Evolutionary conservation across 1,139 yeast genomes (phyloP), one percentile per base, ranked within the genome.

Genomic region (Nakaseomyces uthaithaninus): DNA sequence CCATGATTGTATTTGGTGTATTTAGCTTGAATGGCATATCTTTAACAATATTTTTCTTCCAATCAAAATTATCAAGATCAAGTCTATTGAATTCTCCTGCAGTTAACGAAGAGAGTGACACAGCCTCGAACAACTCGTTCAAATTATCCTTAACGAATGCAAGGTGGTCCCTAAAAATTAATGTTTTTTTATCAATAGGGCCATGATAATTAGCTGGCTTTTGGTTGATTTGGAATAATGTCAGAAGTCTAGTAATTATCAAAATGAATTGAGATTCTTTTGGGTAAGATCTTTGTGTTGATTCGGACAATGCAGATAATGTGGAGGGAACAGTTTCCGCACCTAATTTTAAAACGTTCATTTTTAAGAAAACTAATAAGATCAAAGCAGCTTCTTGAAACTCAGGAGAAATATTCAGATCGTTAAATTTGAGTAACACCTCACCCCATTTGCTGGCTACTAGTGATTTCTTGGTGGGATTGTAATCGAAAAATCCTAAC

Each of bases 91-190:
- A 61, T 60, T 68, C 85, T 58, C 68, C 76, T 62, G 68, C 76
- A 51, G 68, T 68, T 58, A 71, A 71, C 42, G 70, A 69, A 38
- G 77, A 76, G 58, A 68, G 72, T 48, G 69, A 59, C 45, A 65
- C 72, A 40, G 69, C 71, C 51, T 79, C 84, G 33, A 78, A 59
- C 11, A 79, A 62, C 49, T 77, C 77, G 43, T 76, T 71, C 35
- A 78, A 59, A 37, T 70, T 69, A 15, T 62, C 62, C 27, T 71
- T 69, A 38, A 82, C 63, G 40, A 74, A 73, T 43, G 76, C 71
- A 38, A 80, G 60, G 44, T 79, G 77, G 12, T 87, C 80, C 55
- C 91, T 73, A 57, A 81, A 83, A 33, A 74, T 69, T 42, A 81
- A 64, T 27, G 83, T 66, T 40, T 72, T 69, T 46, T 81, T 70